Evolutionary conservation across 2,329 filamentous ascomycete species (phyloP), one percentile per base, ranked within the genome.

Genomic region (Aspergillus tanneri): DNA sequence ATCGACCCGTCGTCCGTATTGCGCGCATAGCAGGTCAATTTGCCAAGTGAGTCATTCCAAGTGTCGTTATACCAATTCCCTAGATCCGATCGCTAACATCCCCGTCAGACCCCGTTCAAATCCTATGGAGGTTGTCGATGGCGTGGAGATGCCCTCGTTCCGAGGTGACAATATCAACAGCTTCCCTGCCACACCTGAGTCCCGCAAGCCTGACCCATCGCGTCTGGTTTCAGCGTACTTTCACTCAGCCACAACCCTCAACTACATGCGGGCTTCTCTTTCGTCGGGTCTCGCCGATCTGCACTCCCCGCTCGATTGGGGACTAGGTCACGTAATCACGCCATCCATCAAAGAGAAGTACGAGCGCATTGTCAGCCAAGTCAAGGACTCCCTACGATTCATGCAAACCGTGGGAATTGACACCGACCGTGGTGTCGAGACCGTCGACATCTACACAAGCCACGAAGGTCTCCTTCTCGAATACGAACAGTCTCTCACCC

Each of bases 21-120:
- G 93, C 90, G 12, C 84, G 93, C 52, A 96, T 97, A 84, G 93
- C 93, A 10, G 93, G 93, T 3, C 93, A 99, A 77, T 99, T 96
- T 65, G 93, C 93, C 23, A 99, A 99, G 72, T 73, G 56, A 38
- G 61, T 48, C n/a, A n/a, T 23, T 18, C 27, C 42, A 21, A 23
- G 9, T 23, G 11, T 12, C 1, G 4, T 6, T 10, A 2, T 19
- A 1, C n/a, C 14, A 10, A 27, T 21, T 30, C 39, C n/a, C 18
- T 18, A 16, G 40, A 49, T 49, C 11, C 9, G 11, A 18, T 16
- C 27, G 8, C 38, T 54, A 27, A 45, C 32, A 45, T 36, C 6
- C 19, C 2, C 12, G 14, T n/a, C 40, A 72, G 70, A 73, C 93
- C 92, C 2, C 79, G 93, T 47, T 96, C 90, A 3, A 95, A 86